Evolutionary conservation across 768 basidiomycete species (phyloP), one percentile per base, ranked within the genome.

Genomic region (Solioccasus polychromus): DNA sequence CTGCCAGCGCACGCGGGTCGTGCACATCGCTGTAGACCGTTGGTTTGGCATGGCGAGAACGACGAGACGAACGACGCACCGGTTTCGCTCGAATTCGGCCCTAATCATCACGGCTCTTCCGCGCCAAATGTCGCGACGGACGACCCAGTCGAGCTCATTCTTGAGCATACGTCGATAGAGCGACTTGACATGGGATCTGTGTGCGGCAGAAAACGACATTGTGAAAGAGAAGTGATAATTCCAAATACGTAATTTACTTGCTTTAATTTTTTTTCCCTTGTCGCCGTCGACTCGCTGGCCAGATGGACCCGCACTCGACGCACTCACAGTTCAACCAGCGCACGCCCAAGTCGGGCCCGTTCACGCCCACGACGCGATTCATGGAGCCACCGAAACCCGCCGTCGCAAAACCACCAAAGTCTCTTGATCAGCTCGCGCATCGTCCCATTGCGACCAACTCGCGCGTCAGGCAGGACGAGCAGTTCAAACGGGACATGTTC

Each of bases 71-170:
- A 17, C 35, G 38, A 49, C 63, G 41, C 63, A 90, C 91, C 92
- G 80, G 76, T 97, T 92, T 55, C 77, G 71, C 72, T 98, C 95
- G 64, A 98, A 98, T 64, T 91, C 80, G 50, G 93, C 93, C 51
- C 95, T 73, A 53, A 98, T 90, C 66, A 85, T 72, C 57, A 94
- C 68, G 11, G 94, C 93, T 67, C 85, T 79, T 45, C 74, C 76
- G 50, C 94, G 79, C 92, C 92, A 97, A 1, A 91, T 61, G 59
- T 92, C 88, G 43, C 94, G 74, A 45, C 86, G 77, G 53, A 96
- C 74, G 36, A 80, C 83, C 95, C 95, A 98, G 68, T 98, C 85
- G 42, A 95, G 72, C 38, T 88, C 76, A 58, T 96, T 94, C 58
- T 78, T 86, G 50, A 98, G 77, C 56, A 82, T 80, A 29, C 93